Evolutionary conservation across 1,139 yeast genomes (phyloP).

Genomic region (Sugiyamaella neomexicana): DNA sequence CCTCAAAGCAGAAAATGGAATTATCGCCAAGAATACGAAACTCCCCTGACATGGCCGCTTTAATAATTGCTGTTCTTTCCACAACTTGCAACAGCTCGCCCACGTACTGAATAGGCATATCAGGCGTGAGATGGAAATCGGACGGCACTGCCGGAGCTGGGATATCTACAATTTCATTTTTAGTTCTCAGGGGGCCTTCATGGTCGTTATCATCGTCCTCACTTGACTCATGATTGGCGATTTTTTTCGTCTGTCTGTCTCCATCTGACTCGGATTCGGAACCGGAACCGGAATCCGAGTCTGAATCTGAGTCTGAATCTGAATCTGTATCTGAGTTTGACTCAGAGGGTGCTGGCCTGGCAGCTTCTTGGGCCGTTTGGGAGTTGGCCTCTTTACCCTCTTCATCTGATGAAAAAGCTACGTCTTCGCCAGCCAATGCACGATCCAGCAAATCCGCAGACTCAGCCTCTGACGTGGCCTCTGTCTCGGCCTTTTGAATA

Average conservation of each 20-base stretch:
- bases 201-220: conserved; percentile 38
- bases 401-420: conserved; percentile 34
- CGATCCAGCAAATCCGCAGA: conserved; percentile 25
- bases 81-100: conserved; percentile 74
- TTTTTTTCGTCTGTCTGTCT: conserved; percentile 13
- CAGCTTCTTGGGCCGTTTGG: no score
- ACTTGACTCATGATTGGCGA: conserved; percentile 23
- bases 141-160: conserved; percentile 67
- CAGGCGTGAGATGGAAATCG: conserved; percentile 57
- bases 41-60: conserved; percentile 81
- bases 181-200: conserved; percentile 69
- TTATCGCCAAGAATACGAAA: conserved; percentile 79
- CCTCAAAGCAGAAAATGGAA: conserved; percentile 76
- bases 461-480: background rate
- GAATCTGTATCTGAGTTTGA: conserved; percentile 8
- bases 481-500: no score
- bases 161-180: conserved; percentile 73
- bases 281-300: conserved; percentile 17
- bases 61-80: conserved; percentile 69
- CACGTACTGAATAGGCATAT: conserved; percentile 67
- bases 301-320: conserved; percentile 9
- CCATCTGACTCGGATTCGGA: conserved; percentile 25
- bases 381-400: conserved; percentile 7
- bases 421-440: conserved; percentile 31
- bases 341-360: background rate